Conservation (phyloP, 331 rosid species). For the Malus hybrid region DNA sequence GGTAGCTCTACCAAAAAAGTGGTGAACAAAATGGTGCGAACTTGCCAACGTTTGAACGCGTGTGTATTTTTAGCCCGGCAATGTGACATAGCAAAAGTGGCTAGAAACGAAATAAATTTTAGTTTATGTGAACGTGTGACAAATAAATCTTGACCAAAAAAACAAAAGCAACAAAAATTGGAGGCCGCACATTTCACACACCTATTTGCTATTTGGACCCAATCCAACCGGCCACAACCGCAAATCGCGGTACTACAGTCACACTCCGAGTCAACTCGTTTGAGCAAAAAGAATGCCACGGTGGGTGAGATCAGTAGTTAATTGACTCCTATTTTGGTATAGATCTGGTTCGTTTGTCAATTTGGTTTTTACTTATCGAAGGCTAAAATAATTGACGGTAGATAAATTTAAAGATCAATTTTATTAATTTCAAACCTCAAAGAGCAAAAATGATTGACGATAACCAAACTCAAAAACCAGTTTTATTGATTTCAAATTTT, state of each 20-base stretch:
- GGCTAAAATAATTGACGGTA: no score
- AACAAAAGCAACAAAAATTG: background rate
- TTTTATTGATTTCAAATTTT: no score
- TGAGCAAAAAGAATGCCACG: slow-evolving; percentile 5
- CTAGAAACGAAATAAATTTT: no score
- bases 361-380: no score
- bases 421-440: no score
- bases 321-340: background rate
- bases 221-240: background rate
- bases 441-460: no score
- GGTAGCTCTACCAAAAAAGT: background rate
- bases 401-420: no score
- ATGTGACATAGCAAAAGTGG: background rate
- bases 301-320: background rate
- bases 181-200: background rate
- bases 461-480: no score
- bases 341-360: no score
- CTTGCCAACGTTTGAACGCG: background rate
- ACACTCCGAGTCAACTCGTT: background rate
- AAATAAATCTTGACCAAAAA: background rate
- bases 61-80: background rate
- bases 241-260: background rate
- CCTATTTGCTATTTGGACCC: background rate
- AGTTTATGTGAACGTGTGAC: background rate
- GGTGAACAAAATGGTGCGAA: background rate